These are phyloP conservation scores for Cyberlindnera petersonii DNA, from an alignment of 805 yeast species.

Conservation along the genomic window DNA sequence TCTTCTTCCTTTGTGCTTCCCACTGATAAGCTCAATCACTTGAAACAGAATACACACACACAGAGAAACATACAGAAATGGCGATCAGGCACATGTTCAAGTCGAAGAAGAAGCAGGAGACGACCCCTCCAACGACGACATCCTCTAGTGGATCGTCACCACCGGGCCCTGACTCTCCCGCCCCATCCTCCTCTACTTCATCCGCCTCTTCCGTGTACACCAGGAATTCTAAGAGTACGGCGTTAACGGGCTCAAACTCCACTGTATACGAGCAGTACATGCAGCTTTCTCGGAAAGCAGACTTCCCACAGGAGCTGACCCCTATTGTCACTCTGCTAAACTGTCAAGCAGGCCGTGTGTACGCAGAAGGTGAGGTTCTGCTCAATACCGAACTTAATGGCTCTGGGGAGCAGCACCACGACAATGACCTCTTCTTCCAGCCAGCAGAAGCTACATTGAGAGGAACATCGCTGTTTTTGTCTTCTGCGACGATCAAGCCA, in stretches of 20 bases:
- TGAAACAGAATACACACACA: background rate
- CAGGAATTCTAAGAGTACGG: too few relatives aligned
- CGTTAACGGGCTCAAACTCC: too few relatives aligned
- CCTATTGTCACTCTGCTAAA: slow-evolving; percentile 69
- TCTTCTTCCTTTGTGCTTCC: too few relatives aligned
- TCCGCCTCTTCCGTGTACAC: slow-evolving; percentile 5
- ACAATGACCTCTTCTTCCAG: slow-evolving; percentile 26
- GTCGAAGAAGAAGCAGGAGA: slow-evolving; percentile 8
- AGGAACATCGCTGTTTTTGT: slow-evolving; percentile 32
- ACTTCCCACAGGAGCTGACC: slow-evolving; percentile 57
- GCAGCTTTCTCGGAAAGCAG: slow-evolving; percentile 16
- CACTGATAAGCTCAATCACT: background rate
- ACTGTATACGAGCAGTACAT: slow-evolving; percentile 13
- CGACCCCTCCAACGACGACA: background rate
- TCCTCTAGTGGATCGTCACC: background rate
- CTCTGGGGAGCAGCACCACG: slow-evolving; percentile 24
- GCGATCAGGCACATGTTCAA: slow-evolving; percentile 16
- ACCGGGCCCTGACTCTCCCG: slow-evolving; percentile 1
- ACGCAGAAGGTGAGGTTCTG: slow-evolving; percentile 43
- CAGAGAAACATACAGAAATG: slow-evolving; percentile 1
- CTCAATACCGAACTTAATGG: slow-evolving; percentile 26
- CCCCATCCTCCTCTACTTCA: background rate
- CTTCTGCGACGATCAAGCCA: slow-evolving; percentile 33
- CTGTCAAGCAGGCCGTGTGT: slow-evolving; percentile 66
- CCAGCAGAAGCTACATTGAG: slow-evolving; percentile 29